Percentiles rank a stretch among this genome's conserved stretches.
Evolutionary conservation across 2,329 filamentous ascomycete species (phyloP).

Genomic region (Aureobasidium sp.): DNA sequence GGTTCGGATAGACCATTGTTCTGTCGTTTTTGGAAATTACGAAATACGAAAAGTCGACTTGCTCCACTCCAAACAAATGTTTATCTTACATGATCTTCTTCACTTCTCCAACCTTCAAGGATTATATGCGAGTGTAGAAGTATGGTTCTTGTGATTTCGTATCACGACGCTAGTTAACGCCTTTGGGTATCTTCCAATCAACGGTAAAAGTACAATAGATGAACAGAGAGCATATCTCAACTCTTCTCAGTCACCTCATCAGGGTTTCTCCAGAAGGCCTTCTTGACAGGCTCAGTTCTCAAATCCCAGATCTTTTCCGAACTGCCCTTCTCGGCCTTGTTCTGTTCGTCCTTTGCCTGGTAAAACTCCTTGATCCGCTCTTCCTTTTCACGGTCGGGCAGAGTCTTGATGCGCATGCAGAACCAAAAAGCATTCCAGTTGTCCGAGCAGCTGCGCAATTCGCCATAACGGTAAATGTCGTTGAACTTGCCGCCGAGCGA

Average conservation of each 20-base stretch:
- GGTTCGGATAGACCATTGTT: background rate
- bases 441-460: constrained; percentile 68
- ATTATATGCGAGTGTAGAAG: background rate
- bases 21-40: constrained; percentile 8
- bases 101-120: background rate
- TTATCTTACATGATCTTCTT: background rate
- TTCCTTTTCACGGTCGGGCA: constrained; percentile 53
- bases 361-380: constrained; percentile 60
- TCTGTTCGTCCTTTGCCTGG: constrained; percentile 51
- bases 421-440: constrained; percentile 96
- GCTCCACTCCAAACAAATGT: background rate
- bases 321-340: constrained; percentile 51
- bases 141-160: background rate
- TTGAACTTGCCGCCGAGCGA: constrained; percentile 87
- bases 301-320: constrained; percentile 88
- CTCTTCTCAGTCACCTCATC: constrained; percentile 21
- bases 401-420: constrained; percentile 78
- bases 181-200: constrained; percentile 12
- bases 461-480: constrained; percentile 80
- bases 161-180: background rate
- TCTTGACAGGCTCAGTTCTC: constrained; percentile 55
- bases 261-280: constrained; percentile 36
- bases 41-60: constrained; percentile 6
- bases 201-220: constrained; percentile 3
- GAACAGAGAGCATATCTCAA: background rate